Evolutionary conservation across 306 rosid species (phyloP).

Genomic region (Glycine soja): DNA sequence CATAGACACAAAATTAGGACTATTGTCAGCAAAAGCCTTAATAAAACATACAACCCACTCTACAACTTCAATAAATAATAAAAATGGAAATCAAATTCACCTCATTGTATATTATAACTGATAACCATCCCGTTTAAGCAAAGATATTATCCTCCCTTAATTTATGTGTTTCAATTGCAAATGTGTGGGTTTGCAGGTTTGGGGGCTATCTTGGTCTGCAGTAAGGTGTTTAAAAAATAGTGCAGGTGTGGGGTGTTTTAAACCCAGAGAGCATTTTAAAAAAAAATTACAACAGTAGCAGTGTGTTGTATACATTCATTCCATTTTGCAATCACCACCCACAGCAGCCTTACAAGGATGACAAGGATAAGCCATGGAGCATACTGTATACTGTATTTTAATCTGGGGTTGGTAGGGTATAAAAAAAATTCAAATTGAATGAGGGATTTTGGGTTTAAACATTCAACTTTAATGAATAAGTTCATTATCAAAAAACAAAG

Average conservation of each 20-base stretch:
- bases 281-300: background rate
- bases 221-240: constrained; percentile 11
- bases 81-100: constrained; percentile 5
- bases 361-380: too few relatives aligned
- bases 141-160: background rate
- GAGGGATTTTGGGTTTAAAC: background rate
- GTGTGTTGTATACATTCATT: too few relatives aligned
- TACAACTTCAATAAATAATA: constrained; percentile 25
- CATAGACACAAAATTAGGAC: constrained; percentile 40
- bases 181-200: background rate
- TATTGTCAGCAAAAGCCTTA: constrained; percentile 33
- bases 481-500: background rate
- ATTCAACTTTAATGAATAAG: background rate
- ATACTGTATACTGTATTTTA: too few relatives aligned
- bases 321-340: too few relatives aligned
- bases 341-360: too few relatives aligned
- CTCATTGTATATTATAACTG: background rate
- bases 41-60: background rate
- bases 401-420: too few relatives aligned
- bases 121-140: constrained; percentile 13
- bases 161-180: background rate
- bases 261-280: constrained; percentile 3
- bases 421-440: too few relatives aligned
- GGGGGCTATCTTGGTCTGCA: too few relatives aligned
- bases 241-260: background rate